Base-by-base conservation (phyloP, 331 rosid species). In the Telfairia occidentalis region DNA sequence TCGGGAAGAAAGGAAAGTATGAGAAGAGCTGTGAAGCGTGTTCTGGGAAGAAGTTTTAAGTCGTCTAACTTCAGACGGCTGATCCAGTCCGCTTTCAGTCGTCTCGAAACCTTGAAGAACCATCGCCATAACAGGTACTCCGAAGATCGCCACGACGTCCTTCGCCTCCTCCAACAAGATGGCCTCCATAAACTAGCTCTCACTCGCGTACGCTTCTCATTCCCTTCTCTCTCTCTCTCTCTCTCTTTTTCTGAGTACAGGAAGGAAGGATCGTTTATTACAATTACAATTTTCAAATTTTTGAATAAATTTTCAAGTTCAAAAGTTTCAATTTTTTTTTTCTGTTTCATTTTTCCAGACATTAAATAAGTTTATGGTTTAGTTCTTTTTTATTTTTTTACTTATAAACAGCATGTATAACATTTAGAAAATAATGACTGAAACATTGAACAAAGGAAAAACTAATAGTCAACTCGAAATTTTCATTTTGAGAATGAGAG, bases 21-120 rank as follows among this genome's bases (percentile, higher is more conserved):
- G 98, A 89, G 96, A 66, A 89, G 81, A 86, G 86, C 85, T 75
- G 76, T 89, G 18, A 83, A 89, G 29, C 89, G 90, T 78, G 50
- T 90, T 59, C 53, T 90, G 9, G 85, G 96, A 18, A 89, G 91
- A 81, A 81, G 60, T 76, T 80, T 82, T 79, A 90, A 75, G 80
- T 28, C 86, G 76, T 32, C 86, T 6, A 86, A 86, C 77, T 81
- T 90, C 58, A 89, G 63, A 29, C 86, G 90, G 35, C 45, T 54
- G 2, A 50, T 87, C 28, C 77, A 12, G 66, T 87, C 89, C 8
- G 87, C 98, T 50, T 71, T 89, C 73, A 84, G 90, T 23, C 97
- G 93, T 79, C 85, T 90, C 2, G 76, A 82, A 18, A 76, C 89
- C 8, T 84, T 90, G 28, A 89, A 84, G 23, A 85, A 81, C 80